Conservation (phyloP, 225 moss, liverwort and hornwort species). For the Polytrichum formosum region DNA sequence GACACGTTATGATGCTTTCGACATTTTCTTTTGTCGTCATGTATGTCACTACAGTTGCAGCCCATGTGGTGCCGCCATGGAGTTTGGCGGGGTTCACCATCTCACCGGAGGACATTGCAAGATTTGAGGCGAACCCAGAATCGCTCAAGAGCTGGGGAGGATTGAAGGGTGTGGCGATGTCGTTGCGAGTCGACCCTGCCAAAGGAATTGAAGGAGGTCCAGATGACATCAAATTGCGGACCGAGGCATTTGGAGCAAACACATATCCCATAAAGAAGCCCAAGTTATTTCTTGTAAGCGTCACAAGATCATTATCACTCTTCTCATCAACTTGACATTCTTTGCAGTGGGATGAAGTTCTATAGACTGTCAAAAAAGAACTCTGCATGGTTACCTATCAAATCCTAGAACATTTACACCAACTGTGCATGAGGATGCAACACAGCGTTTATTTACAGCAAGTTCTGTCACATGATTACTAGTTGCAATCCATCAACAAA, state of each 20-base stretch:
- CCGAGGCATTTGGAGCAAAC: slow-evolving; percentile 74
- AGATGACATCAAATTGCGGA: slow-evolving; percentile 48
- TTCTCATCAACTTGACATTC: too few species aligned
- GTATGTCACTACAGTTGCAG: background rate
- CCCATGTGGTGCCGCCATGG: slow-evolving; percentile 41
- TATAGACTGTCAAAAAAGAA: too few species aligned
- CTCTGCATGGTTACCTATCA: too few species aligned
- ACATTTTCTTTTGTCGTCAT: background rate
- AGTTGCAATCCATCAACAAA: too few species aligned
- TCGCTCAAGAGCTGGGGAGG: slow-evolving; percentile 56
- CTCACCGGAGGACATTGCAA: slow-evolving; percentile 61
- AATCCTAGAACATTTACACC: too few species aligned
- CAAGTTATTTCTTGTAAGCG: slow-evolving; percentile 62
- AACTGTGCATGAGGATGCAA: too few species aligned
- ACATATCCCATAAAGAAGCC: slow-evolving; percentile 81
- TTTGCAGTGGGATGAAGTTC: too few species aligned
- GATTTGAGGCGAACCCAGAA: slow-evolving; percentile 69
- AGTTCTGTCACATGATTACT: too few species aligned
- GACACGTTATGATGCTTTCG: background rate
- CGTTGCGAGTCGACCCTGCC: slow-evolving; percentile 56
- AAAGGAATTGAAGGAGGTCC: slow-evolving; percentile 54
- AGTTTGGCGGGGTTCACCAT: slow-evolving; percentile 71
- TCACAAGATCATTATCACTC: background rate
- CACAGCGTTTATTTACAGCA: too few species aligned
- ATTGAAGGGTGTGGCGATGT: slow-evolving; percentile 46